A percentile compares a stretch with the other conserved stretches of the same genome.
Evolutionary conservation across 2,329 filamentous ascomycete species (phyloP).

Genomic region (Venturia oleaginea): DNA sequence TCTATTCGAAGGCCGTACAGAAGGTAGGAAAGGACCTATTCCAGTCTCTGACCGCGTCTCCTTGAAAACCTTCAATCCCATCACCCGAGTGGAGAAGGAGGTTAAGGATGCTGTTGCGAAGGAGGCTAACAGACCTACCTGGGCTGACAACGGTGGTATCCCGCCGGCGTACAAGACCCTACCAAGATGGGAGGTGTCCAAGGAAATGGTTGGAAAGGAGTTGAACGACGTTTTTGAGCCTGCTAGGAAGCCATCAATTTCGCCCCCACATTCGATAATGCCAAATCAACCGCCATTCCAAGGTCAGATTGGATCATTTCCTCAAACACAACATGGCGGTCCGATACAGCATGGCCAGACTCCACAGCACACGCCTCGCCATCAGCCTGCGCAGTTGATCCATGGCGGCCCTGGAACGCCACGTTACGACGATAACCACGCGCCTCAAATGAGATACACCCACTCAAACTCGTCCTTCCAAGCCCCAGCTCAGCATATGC

Average conservation of each 20-base stretch:
- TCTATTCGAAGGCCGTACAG: conserved; percentile 46
- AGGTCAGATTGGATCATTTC: conserved; percentile 67
- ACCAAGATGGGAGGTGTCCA: conserved; percentile 71
- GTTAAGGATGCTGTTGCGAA: conserved; percentile 40
- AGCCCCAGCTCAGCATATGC: conserved; percentile 70
- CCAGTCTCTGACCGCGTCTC: conserved; percentile 47
- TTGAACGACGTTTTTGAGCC: conserved; percentile 76
- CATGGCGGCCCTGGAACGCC: conserved; percentile 53
- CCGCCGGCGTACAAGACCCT: conserved; percentile 74
- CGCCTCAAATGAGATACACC: conserved; percentile 66
- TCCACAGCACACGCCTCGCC: conserved; percentile 68
- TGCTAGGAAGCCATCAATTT: conserved; percentile 48
- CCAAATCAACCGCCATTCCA: conserved; percentile 66
- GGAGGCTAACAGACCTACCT: conserved; percentile 44
- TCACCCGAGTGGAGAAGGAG: conserved; percentile 64
- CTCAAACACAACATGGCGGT: conserved; percentile 47
- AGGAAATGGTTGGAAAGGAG: conserved; percentile 64
- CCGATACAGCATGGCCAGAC: conserved; percentile 50
- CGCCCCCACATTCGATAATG: conserved; percentile 51
- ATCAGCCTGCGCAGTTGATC: conserved; percentile 66
- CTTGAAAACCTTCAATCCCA: conserved; percentile 50
- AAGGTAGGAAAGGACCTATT: conserved; percentile 46
- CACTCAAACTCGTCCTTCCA: conserved; percentile 72
- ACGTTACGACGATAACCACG: conserved; percentile 68
- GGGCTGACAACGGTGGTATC: conserved; percentile 71